A percentile compares a stretch with the other conserved stretches of the same genome.
phyloP scores from a whole-genome alignment of 176 grass and related monocot species.

The Zea mays region DNA sequence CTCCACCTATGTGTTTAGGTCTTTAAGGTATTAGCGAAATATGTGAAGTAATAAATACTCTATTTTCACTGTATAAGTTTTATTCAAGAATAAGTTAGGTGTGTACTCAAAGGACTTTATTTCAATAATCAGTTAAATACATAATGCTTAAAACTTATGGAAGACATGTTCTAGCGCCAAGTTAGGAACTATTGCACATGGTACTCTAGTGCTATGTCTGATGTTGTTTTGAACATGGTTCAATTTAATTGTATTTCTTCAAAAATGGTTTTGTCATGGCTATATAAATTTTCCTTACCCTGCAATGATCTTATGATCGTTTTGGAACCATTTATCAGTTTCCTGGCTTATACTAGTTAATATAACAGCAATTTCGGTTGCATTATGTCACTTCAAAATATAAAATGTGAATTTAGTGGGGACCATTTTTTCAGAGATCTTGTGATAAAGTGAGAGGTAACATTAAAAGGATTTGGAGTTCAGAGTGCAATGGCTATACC shows the following conservation, averaged over 20 bases:
- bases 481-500: background rate
- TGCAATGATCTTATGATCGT: background rate
- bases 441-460: constrained; percentile 23
- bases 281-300: background rate
- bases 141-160: constrained; percentile 12
- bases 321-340: background rate
- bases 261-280: background rate
- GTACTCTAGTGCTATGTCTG: background rate
- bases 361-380: background rate
- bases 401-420: background rate
- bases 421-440: constrained; percentile 28
- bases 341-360: background rate
- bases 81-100: background rate
- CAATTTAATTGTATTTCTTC: background rate
- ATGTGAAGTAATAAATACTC: background rate
- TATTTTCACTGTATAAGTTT: background rate
- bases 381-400: background rate
- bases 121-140: background rate
- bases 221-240: constrained; percentile 17
- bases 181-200: background rate
- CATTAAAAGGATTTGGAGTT: constrained; percentile 11
- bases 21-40: background rate
- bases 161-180: background rate
- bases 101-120: background rate
- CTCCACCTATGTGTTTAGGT: background rate